Base-by-base conservation (phyloP, 768 basidiomycete genomes). In the Russula griseocarnosa region DNA sequence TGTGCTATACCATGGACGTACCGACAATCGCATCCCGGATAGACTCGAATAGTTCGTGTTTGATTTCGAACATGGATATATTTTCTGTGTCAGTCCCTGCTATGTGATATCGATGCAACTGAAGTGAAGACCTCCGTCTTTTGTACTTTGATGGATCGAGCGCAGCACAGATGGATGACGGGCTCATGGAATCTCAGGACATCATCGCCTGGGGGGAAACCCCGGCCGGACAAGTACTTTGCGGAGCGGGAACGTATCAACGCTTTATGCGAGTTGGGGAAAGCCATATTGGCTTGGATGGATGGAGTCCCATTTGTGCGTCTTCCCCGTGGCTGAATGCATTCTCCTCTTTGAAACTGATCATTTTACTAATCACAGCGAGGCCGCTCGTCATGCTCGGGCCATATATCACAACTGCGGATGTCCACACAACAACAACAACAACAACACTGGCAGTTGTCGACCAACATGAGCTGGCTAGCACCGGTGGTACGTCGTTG, bases 171-270 rank as follows among this genome's bases (percentile, higher is more conserved):
- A 66, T 76, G 66, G n/a, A 32, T 1, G 63, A 66, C n/a, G 76
- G 77, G 6, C 62, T 73, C 0, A 61, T 76, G 69, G 77, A 78
- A 47, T 66, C 71, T 0, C 77, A 78, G 59, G 78, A 78, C 65
- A 47, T 78, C 3, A n/a, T 78, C 24, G 40, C 66, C 0, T 76
- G 76, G 75, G 74, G n/a, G 74, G 5, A 53, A 65, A 34, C 42
- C 60, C 26, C 60, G 40, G 7, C 71, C 71, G 4, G 71, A 71
- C 9, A 66, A 65, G 56, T 51, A 5, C 14, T 22, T 22, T 2
- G 61, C 68, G 1, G 76, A 79, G 10, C 5, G 16, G n/a, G 53
- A 68, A 36, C 68, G 76, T 28, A 73, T 75, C 28, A 5, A 46
- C 16, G 64, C 69, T 24, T 38, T 78, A 3, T 78, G 78, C 55